These are phyloP conservation scores for Leptographium flavum DNA, from an alignment of 2,329 filamentous ascomycete species.

Conservation along the genomic window DNA sequence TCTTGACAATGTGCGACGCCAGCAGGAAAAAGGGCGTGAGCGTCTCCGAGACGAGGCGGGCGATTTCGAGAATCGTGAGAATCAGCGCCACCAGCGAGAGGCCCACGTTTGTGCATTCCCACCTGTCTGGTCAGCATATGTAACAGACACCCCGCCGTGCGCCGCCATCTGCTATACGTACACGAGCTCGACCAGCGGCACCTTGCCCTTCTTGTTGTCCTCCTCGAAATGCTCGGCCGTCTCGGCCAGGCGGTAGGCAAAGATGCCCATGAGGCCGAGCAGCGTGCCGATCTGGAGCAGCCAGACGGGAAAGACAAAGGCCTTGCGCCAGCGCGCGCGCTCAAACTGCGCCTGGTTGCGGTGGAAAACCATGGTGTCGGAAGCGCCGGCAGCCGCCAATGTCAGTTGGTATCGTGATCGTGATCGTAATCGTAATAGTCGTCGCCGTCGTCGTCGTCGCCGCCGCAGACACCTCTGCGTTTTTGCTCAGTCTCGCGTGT, in stretches of 20 bases:
- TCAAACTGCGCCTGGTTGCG: slow-evolving; percentile 37
- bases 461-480: no score
- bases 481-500: no score
- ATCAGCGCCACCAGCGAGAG: slow-evolving; percentile 32
- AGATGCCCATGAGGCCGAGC: slow-evolving; percentile 33
- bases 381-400: background rate
- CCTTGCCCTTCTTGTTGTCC: slow-evolving; percentile 21
- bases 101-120: slow-evolving; percentile 37
- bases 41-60: slow-evolving; percentile 27
- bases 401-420: background rate
- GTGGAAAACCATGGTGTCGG: slow-evolving; percentile 17
- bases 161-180: slow-evolving; percentile 20
- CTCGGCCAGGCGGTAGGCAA: slow-evolving; percentile 36
- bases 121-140: slow-evolving; percentile 21
- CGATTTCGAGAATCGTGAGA: slow-evolving; percentile 28
- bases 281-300: slow-evolving; percentile 30
- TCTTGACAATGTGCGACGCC: slow-evolving; percentile 34
- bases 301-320: slow-evolving; percentile 36
- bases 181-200: slow-evolving; percentile 34
- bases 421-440: background rate
- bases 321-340: slow-evolving; percentile 34
- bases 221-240: slow-evolving; percentile 29
- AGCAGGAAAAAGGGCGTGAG: slow-evolving; percentile 41
- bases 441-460: no score
- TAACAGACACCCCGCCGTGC: background rate